Evolutionary conservation across 768 basidiomycete species (phyloP).

Genomic region (Pisolithus orientalis): DNA sequence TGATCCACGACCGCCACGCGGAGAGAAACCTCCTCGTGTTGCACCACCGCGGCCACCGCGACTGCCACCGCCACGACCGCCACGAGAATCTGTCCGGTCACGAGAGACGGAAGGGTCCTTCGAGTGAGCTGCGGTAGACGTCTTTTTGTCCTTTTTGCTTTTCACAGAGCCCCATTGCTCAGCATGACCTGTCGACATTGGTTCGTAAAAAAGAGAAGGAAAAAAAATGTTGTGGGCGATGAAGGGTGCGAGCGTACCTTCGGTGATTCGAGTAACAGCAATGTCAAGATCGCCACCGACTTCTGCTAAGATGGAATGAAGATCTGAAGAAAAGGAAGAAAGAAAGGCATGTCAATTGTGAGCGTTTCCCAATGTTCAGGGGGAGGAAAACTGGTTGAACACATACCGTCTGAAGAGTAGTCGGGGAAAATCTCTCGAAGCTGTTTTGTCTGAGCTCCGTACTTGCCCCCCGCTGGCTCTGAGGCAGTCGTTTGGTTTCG

Average conservation of each 20-base stretch:
- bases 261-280: conserved; percentile 68
- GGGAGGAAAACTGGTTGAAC: conserved; percentile 9
- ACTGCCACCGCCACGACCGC: conserved; percentile 57
- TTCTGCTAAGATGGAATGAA: conserved; percentile 63
- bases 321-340: conserved; percentile 35
- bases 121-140: conserved; percentile 30
- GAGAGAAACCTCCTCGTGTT: background rate
- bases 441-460: conserved; percentile 46
- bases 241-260: conserved; percentile 41
- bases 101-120: conserved; percentile 37
- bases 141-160: conserved; percentile 86
- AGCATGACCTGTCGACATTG: conserved; percentile 47
- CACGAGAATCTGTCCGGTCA: conserved; percentile 36
- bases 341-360: conserved; percentile 12
- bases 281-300: conserved; percentile 61
- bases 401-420: conserved; percentile 63
- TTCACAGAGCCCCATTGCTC: conserved; percentile 81
- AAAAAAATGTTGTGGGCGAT: background rate
- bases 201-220: conserved; percentile 3
- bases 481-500: conserved; percentile 14
- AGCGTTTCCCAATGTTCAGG: conserved; percentile 7
- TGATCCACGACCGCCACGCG: conserved; percentile 32
- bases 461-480: conserved; percentile 32
- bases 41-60: conserved; percentile 43
- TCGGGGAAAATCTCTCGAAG: conserved; percentile 67